Base-by-base conservation (phyloP, 352 stramenopile species). In the Globisporangium alternatum region DNA sequence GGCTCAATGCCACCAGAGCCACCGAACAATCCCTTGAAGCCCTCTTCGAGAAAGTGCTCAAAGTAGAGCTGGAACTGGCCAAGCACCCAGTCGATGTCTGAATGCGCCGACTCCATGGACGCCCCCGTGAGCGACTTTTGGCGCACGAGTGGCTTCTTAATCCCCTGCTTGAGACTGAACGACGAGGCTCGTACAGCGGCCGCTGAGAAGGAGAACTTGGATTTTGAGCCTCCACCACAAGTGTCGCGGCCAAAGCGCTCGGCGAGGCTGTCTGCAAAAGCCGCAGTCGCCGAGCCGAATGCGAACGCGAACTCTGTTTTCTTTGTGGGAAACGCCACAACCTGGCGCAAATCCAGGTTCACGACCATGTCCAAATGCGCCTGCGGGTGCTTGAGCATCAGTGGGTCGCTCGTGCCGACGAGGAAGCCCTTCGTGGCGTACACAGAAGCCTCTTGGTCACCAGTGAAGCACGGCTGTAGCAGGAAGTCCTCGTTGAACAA, bases 31-130 rank as follows among this genome's bases (percentile, higher is more conserved):
- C 52, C 57, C 44, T 60, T 71, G 69, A 67, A 74, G n/a, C 60
- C 73, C 35, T 78, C 71, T 13, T 80, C 66, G 19, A 88, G 31
- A 41, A 91, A 79, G 15, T 80, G 69, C 31, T 89, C 78, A 65
- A 89, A 89, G 66, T 88, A 90, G 13, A 55, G 56, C 55, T 81
- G 80, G 44, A 88, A 89, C 60, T 90, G 79, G 1, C 57, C 59
- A 5, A 90, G 65, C 0, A 90, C 64, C 80, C 82, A 93, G 22
- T 88, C 76, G 4, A 79, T 69, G 48, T 93, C 81, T 0, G 74
- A 72, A 19, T 77, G 69, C 21, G 65, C 47, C 2, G 70, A 53
- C 39, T 67, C 56, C 28, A 72, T 72, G 19, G 65, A 31, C 1
- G 65, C 59, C 2, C 30, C 62, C 1, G 41, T 54, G 5, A 57